These are phyloP conservation scores for Plasmopara muralis DNA, from an alignment of 352 stramenopile genomes.

Conservation along the genomic window DNA sequence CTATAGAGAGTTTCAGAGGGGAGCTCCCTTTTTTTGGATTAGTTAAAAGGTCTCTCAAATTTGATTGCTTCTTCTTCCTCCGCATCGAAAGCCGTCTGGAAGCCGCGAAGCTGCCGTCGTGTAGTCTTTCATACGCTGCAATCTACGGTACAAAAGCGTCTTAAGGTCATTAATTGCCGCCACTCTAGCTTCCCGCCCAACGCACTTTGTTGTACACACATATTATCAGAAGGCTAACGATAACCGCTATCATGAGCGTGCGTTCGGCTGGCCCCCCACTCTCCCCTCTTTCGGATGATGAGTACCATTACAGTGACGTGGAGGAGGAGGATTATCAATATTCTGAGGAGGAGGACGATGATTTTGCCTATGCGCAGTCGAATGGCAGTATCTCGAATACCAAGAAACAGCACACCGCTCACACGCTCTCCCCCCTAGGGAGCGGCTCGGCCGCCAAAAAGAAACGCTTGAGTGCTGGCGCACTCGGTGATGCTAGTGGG, in stretches of 20 bases:
- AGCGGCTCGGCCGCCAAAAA: constrained; percentile 55
- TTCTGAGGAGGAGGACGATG: constrained; percentile 51
- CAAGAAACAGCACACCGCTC: constrained; percentile 29
- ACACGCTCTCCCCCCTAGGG: constrained; percentile 37
- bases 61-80: no score
- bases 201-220: background rate
- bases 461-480: constrained; percentile 46
- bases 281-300: constrained; percentile 63
- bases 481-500: constrained; percentile 26
- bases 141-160: no score
- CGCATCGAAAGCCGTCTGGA: background rate
- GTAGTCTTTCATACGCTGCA: no score
- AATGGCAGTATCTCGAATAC: constrained; percentile 14
- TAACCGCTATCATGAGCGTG: constrained; percentile 12
- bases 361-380: constrained; percentile 18
- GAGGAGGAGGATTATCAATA: constrained; percentile 59
- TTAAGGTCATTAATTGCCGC: no score
- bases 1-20: no score
- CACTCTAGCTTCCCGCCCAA: no score
- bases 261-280: constrained; percentile 16
- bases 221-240: constrained; percentile 1
- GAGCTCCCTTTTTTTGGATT: no score
- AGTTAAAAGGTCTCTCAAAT: no score
- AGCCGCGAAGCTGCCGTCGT: background rate
- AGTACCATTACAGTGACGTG: constrained; percentile 82